Evolutionary conservation across 2,329 filamentous ascomycete species (phyloP).

Genomic region (Ceratocystis variospora): DNA sequence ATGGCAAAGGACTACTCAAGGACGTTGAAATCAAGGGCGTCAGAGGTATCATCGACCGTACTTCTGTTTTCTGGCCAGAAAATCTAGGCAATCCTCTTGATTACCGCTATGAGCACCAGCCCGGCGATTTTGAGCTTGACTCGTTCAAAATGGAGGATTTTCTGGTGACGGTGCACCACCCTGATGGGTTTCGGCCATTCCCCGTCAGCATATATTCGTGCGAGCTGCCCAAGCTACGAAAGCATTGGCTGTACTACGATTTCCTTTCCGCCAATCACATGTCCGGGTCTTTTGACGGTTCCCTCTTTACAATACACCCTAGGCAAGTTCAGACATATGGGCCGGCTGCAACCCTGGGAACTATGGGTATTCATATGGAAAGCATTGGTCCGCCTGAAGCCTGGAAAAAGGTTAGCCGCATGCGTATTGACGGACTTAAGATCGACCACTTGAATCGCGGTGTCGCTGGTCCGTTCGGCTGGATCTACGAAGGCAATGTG

Average conservation of each 20-base stretch:
- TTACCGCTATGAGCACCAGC: slow-evolving; percentile 74
- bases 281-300: slow-evolving; percentile 89
- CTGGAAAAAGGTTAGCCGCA: slow-evolving; percentile 92
- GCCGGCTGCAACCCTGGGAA: slow-evolving; percentile 14
- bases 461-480: slow-evolving; percentile 85
- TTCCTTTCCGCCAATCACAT: slow-evolving; percentile 91
- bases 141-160: slow-evolving; percentile 93
- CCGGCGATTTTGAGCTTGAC: slow-evolving; percentile 94
- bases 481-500: slow-evolving; percentile 95
- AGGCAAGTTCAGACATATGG: slow-evolving; percentile 56
- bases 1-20: slow-evolving; percentile 78
- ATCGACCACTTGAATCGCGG: slow-evolving; percentile 94
- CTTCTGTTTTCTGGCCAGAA: slow-evolving; percentile 54
- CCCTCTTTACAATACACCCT: slow-evolving; percentile 92
- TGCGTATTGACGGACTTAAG: slow-evolving; percentile 82
- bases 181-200: slow-evolving; percentile 81
- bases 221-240: slow-evolving; percentile 80
- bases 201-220: slow-evolving; percentile 92
- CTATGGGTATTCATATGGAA: slow-evolving; percentile 16
- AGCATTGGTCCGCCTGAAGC: slow-evolving; percentile 51
- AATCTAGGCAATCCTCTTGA: slow-evolving; percentile 66
- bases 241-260: slow-evolving; percentile 97
- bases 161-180: slow-evolving; percentile 81
- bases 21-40: slow-evolving; percentile 93
- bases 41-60: slow-evolving; percentile 81